Base-by-base conservation (phyloP, 768 basidiomycete species). In the Russula earlei region DNA sequence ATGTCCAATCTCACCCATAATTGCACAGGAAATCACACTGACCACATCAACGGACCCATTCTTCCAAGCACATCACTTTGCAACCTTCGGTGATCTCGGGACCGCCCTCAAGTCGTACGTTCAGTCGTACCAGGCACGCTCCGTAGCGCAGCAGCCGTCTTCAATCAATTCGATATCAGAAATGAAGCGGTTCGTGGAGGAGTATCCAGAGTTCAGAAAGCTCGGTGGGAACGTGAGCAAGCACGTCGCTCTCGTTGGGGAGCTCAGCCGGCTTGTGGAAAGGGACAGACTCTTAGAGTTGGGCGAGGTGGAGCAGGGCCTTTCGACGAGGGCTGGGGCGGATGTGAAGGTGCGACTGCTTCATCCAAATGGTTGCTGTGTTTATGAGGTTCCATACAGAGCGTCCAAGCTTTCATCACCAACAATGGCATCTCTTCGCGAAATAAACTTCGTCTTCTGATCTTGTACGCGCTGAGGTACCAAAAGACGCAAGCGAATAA, bases 151-250 rank as follows among this genome's bases (percentile, higher is more conserved):
- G 49, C 78, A 81, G 0, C 83, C 87, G 0, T 80, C 84, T 1
- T 76, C 86, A 22, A 95, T 99, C 60, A 93, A 94, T 65, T 97
- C 95, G 0, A 92, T 98, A 55, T 71, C 77, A 5, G 96, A 99
- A 63, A 99, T 99, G 96, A 98, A 98, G 69, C 83, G 79, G 9
- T 95, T 95, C 64, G 89, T 99, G 2, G 96, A 99, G 68, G 94
- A 97, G 64, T 99, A 95, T 70, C 96, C 96, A 1, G 96, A 99
- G 69, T 97, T 98, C 66, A 78, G 86, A 63, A 94, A 94, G 67
- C 77, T 99, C 29, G 93, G 96, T 1, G 94, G 94, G 9, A 99
- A 99, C 68, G 96, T 99, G 29, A 95, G 91, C 74, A 99, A 98
- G 71, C 96, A 98, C 65, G 96, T 98, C 20, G 91, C 95, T 7